Conservation (phyloP, 2,329 filamentous ascomycete species). For the Fusarium nelsonii region DNA sequence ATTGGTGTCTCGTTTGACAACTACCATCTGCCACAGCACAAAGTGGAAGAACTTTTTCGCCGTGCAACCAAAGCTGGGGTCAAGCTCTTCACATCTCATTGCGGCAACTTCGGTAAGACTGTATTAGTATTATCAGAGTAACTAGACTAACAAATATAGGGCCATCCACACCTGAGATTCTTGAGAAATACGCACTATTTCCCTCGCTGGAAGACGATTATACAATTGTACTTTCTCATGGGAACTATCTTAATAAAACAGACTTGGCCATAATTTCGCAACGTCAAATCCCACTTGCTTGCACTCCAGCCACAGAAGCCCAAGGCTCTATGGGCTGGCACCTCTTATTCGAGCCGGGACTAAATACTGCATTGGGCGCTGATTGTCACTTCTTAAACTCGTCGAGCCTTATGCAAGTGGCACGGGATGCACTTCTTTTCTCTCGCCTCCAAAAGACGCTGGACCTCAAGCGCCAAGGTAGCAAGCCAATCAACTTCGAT, state of each 20-base stretch:
- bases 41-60: background rate
- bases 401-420: background rate
- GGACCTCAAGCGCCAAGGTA: background rate
- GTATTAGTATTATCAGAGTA: background rate
- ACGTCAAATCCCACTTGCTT: background rate
- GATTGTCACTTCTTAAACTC: background rate
- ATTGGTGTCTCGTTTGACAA: background rate
- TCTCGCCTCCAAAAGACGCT: background rate
- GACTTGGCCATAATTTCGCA: background rate
- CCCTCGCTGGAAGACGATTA: background rate
- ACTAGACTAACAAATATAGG: background rate
- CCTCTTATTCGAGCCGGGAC: background rate
- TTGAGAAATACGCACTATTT: background rate
- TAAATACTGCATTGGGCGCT: background rate
- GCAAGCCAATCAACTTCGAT: background rate
- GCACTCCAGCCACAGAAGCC: background rate
- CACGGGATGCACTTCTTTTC: rapidly evolving
- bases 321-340: conserved; percentile 7
- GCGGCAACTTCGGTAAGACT: background rate
- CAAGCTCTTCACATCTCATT: background rate
- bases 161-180: background rate
- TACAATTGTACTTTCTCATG: background rate
- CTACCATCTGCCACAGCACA: background rate
- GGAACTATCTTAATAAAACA: background rate
- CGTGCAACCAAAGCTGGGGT: background rate